Base-by-base conservation (phyloP, 768 basidiomycete genomes). In the Hydnum rufescens region DNA sequence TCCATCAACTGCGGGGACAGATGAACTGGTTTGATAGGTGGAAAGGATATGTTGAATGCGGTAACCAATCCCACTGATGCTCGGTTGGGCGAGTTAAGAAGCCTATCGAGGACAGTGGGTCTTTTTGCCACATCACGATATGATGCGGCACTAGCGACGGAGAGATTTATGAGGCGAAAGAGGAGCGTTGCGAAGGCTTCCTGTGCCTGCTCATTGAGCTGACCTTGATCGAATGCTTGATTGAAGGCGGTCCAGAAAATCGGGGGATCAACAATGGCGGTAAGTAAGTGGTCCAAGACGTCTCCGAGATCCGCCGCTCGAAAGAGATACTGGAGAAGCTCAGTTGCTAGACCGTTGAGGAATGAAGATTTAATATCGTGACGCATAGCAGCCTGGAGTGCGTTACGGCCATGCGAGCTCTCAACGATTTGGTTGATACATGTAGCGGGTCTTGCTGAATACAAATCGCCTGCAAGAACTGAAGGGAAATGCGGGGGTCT, bases 151-250 rank as follows among this genome's bases (percentile, higher is more conserved):
- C 62, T 53, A 16, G 65, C 62, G 0, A 8, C 44, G 26, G 44
- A 25, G 44, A 28, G 44, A 13, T 71, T 60, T n/a, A 72, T 57
- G 25, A 78, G 68, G 52, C 73, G 65, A 18, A 69, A 62, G 3
- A 79, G 66, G n/a, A 77, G 64, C 67, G 67, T 70, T 0, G 68
- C 72, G 54, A 76, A 74, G 5, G 60, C 60, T 22, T 42, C 51
- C 54, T 73, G 66, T 0, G 65, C 69, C 4, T 60, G 47, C 19
- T 66, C 62, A 28, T 57, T 13, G 49, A 65, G 53, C 22, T 53
- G 8, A 2, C 57, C 57, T 16, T 23, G 46, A 28, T 25, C 36
- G 31, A 64, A 60, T 2, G 58, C 58, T 5, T 54, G n/a, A 3
- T 46, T 23, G 52, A 60, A 59, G 3, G 60, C 23, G 25, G 28